These are phyloP conservation scores for Mycosarcoma mackinlayi DNA, from an alignment of 1,284 basidiomycete species.

Conservation along the genomic window DNA sequence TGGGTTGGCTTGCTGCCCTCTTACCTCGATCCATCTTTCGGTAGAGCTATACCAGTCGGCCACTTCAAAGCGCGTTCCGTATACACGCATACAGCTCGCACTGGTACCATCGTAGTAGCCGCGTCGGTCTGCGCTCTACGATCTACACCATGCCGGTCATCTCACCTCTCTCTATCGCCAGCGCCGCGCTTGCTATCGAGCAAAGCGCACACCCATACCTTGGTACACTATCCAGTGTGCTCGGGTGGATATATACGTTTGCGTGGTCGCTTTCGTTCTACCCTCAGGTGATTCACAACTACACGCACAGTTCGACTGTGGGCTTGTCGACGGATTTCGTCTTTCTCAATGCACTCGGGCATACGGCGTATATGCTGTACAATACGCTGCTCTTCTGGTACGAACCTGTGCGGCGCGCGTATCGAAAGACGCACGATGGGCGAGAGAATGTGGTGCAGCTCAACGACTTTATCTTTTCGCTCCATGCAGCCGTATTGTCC, in stretches of 20 bases:
- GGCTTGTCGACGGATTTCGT: slow-evolving; percentile 62
- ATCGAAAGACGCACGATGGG: slow-evolving; percentile 43
- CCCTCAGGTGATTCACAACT: slow-evolving; percentile 58
- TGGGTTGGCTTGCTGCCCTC: too few species aligned
- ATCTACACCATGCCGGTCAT: too few species aligned
- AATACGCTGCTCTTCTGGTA: slow-evolving; percentile 47
- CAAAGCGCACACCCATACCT: too few species aligned
- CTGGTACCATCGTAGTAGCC: too few species aligned
- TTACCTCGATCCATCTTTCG: too few species aligned
- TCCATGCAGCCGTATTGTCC: slow-evolving; percentile 45
- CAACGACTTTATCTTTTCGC: slow-evolving; percentile 55
- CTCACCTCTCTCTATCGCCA: too few species aligned
- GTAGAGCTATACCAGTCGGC: too few species aligned
- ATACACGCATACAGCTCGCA: too few species aligned
- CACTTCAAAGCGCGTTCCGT: too few species aligned
- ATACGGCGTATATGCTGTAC: slow-evolving; percentile 52
- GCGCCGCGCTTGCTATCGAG: too few species aligned
- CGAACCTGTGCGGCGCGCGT: slow-evolving; percentile 43
- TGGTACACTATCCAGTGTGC: too few species aligned
- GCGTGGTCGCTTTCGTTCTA: slow-evolving; percentile 65
- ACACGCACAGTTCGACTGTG: slow-evolving; percentile 19
- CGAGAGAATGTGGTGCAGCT: slow-evolving; percentile 48
- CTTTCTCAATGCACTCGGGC: slow-evolving; percentile 55
- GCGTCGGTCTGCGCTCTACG: too few species aligned
- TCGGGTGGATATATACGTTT: slow-evolving; percentile 61